Conservation (phyloP, 2,329 filamentous ascomycete genomes). For the Penicillium polonicum region DNA sequence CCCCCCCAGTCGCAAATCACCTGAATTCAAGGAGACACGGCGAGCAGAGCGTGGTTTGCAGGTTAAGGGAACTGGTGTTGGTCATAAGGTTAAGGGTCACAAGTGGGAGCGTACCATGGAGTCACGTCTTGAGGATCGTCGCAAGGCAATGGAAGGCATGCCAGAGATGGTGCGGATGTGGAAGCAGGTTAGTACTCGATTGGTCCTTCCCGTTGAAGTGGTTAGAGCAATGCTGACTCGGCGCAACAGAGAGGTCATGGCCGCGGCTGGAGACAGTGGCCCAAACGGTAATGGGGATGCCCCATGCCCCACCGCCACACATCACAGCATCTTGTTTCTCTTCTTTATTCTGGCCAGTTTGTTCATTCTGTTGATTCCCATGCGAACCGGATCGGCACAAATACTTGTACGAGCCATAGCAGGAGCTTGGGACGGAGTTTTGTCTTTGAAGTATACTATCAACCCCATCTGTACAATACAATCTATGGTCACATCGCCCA, state of each 20-base stretch:
- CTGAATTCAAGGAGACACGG: slow-evolving; percentile 64
- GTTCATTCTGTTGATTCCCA: slow-evolving; percentile 4
- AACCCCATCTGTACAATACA: slow-evolving; percentile 24
- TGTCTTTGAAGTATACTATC: slow-evolving; percentile 17
- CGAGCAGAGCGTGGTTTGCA: slow-evolving; percentile 75
- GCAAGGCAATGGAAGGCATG: slow-evolving; percentile 93
- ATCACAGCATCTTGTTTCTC: slow-evolving; percentile 13
- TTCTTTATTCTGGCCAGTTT: slow-evolving; percentile 15
- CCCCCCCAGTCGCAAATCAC: slow-evolving; percentile 73
- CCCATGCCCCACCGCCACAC: background rate
- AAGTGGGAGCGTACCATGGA: slow-evolving; percentile 84
- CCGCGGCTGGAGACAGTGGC: slow-evolving; percentile 72
- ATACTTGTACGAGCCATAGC: slow-evolving; percentile 24
- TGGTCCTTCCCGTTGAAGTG: background rate
- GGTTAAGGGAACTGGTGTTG: slow-evolving; percentile 90
- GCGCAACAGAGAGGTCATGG: slow-evolving; percentile 63
- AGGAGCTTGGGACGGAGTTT: slow-evolving; percentile 27
- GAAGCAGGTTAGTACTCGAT: slow-evolving; percentile 70
- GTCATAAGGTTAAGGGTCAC: slow-evolving; percentile 93
- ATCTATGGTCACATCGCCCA: slow-evolving; percentile 11
- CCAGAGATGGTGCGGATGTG: slow-evolving; percentile 85
- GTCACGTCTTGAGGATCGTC: slow-evolving; percentile 79
- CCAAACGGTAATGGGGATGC: slow-evolving; percentile 47
- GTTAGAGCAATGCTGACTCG: slow-evolving; percentile 34
- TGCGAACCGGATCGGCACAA: slow-evolving; percentile 7